Base-by-base conservation (phyloP, 2,329 filamentous ascomycete genomes). In the Colletotrichum karsti region DNA sequence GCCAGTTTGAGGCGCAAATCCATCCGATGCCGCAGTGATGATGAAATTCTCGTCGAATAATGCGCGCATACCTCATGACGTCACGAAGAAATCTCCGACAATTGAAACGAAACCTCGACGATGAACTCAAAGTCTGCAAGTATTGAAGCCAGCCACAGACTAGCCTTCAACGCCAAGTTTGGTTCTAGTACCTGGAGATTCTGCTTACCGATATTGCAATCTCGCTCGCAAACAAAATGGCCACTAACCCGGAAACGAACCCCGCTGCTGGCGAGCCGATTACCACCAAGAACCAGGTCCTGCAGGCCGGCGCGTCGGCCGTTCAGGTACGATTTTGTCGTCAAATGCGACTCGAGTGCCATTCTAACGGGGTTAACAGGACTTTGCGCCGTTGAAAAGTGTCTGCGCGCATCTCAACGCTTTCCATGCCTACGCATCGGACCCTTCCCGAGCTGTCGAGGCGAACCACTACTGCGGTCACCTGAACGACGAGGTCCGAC, bases 401-500 rank as follows among this genome's bases (percentile, higher is more conserved):
- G 87, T 97, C 54, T 96, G 93, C 78, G 93, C 92, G 1, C 93
- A 95, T 75, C 84, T 97, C 1, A 95, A 96, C 73, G 93, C 93
- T n/a, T 95, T 95, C 75, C 94, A 97, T 75, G 89, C 91, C 53
- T 96, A 96, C 75, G 91, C 90, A n/a, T 85, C 89, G 26, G 92
- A 95, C 50, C 89, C 90, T 0, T 85, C 82, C 2, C 89, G 92
- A 13, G 85, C 83, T 41, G 90, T 97, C 1, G 93, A 96, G 77
- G 83, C 93, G 1, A 94, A 96, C 75, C 93, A 97, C 78, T 97
- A 96, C 80, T 97, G 94, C 76, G 87, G 91, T 1, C 93, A 96
- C 74, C 74, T 96, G 4, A 94, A 79, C 35, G 67, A 76, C 82
- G 93, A 96, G 70, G 85, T 97, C 63, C 88, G 94, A 4, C 93